Conservation (phyloP, 1,284 basidiomycete species). For the Sanghuangporus sanghuang region DNA sequence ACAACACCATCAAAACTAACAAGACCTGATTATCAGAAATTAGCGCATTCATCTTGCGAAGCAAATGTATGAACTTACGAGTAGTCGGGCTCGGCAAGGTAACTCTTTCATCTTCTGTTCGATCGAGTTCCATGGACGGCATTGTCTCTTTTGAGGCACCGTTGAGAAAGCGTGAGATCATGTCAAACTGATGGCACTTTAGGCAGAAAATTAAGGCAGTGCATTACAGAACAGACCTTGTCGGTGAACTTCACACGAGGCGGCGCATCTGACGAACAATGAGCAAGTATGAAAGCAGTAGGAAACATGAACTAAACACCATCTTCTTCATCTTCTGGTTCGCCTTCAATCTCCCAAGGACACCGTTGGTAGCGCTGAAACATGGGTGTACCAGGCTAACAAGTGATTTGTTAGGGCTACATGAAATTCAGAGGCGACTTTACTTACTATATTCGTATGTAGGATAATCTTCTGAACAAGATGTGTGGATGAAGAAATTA, state of each 20-base stretch:
- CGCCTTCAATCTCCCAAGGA: slow-evolving; percentile 77
- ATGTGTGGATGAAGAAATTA: slow-evolving; percentile 67
- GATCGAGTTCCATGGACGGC: slow-evolving; percentile 81
- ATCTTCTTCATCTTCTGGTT: slow-evolving; percentile 72
- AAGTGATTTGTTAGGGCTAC: neutral
- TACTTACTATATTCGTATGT: slow-evolving; percentile 78
- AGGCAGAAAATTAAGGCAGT: neutral
- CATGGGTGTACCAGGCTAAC: slow-evolving; percentile 76
- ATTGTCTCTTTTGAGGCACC: slow-evolving; percentile 51
- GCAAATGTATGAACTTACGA: slow-evolving; percentile 39
- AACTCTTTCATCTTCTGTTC: slow-evolving; percentile 74
- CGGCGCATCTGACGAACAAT: slow-evolving; percentile 48
- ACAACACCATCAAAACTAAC: slow-evolving; percentile 81
- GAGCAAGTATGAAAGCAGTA: slow-evolving; percentile 11
- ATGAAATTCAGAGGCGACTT: neutral
- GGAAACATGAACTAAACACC: slow-evolving; percentile 33
- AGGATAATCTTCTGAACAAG: slow-evolving; percentile 79
- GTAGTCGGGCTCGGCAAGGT: slow-evolving; percentile 68
- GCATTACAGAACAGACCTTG: slow-evolving; percentile 37
- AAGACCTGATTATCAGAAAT: slow-evolving; percentile 40
- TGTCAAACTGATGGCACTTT: slow-evolving; percentile 49
- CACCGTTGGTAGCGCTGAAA: slow-evolving; percentile 89
- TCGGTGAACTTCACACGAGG: slow-evolving; percentile 64
- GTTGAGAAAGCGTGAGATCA: slow-evolving; percentile 68
- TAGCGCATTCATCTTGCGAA: neutral